phyloP scores from a whole-genome alignment of 2,329 filamentous ascomycete species.

The Teratosphaeria gauchensis region DNA sequence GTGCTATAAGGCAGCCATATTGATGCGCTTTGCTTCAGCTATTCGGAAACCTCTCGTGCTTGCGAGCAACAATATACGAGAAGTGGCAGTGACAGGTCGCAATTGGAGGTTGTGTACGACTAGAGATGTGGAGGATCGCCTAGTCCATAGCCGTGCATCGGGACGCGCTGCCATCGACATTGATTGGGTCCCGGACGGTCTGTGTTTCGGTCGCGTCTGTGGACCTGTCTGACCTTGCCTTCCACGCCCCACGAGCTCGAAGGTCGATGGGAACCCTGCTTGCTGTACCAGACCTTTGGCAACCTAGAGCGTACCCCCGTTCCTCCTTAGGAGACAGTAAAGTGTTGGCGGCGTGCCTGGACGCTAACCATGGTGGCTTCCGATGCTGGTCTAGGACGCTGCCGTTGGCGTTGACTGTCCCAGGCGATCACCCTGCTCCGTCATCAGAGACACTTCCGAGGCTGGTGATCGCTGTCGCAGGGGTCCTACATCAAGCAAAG shows the following conservation, averaged over 20 bases:
- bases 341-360: background rate
- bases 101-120: background rate
- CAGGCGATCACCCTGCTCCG: background rate
- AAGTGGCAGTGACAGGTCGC: background rate
- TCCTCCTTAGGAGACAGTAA: background rate
- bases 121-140: conserved; percentile 1
- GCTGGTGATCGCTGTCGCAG: conserved; percentile 3
- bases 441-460: conserved; percentile 1
- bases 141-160: background rate
- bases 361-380: background rate
- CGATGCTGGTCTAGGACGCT: background rate
- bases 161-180: background rate
- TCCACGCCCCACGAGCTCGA: background rate
- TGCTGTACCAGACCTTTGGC: conserved; percentile 1
- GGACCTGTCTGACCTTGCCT: background rate
- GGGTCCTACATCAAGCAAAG: conserved; percentile 2
- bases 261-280: background rate
- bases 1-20: background rate
- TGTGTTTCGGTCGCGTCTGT: conserved; percentile 3
- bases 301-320: background rate
- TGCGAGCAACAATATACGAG: background rate
- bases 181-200: background rate
- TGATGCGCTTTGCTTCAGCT: background rate
- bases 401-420: background rate
- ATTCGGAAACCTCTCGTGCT: background rate